Conservation (phyloP, 257 asterid genomes). For the Coffea canephora region DNA sequence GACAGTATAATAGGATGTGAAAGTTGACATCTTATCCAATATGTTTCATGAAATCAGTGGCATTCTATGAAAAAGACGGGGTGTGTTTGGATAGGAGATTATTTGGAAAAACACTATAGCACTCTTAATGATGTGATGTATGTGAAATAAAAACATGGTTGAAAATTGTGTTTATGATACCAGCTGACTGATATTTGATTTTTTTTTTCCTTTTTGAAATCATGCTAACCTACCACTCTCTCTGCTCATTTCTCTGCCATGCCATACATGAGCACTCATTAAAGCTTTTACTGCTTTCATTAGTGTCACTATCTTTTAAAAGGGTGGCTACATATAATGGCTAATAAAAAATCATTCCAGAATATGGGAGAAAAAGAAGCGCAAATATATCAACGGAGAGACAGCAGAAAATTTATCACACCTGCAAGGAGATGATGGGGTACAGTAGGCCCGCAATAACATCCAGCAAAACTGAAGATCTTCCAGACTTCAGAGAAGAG, state of each 20-base stretch:
- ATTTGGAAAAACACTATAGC: no score
- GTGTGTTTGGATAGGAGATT: no score
- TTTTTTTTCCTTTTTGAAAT: no score
- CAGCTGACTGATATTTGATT: no score
- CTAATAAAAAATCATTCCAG: neutral
- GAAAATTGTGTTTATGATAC: no score
- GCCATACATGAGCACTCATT: neutral
- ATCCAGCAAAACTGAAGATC: slow-evolving; percentile 86
- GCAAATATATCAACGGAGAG: slow-evolving; percentile 4
- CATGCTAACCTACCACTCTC: neutral
- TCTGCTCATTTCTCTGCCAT: neutral
- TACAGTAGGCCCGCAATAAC: slow-evolving; percentile 84
- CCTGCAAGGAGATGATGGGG: slow-evolving; percentile 93
- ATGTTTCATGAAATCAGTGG: neutral
- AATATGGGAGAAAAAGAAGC: neutral
- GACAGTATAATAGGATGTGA: neutral
- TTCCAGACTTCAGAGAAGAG: slow-evolving; percentile 93
- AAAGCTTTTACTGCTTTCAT: neutral
- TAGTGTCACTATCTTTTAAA: no score
- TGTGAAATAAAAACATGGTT: no score
- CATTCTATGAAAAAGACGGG: neutral
- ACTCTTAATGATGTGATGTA: no score
- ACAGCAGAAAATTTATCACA: slow-evolving; percentile 27
- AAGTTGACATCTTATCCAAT: neutral
- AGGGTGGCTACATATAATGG: neutral